A percentile compares a stretch with the other conserved stretches of the same genome.
phyloP scores from a whole-genome alignment of 768 basidiomycete species.

The Brasilioporus rufonigricans region DNA sequence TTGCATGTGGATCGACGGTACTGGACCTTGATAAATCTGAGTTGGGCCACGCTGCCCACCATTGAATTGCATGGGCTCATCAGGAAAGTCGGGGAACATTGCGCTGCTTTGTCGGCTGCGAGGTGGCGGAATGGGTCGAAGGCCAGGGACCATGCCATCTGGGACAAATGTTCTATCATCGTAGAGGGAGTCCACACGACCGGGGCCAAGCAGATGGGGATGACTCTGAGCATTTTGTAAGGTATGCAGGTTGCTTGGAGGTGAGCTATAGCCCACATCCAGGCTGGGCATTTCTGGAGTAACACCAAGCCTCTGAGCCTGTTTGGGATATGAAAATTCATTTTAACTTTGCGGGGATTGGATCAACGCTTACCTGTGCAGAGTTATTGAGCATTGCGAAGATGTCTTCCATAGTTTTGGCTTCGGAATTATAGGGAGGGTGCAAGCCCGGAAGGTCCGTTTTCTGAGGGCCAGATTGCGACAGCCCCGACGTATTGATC shows the following conservation, averaged over 20 bases:
- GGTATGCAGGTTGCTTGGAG: constrained; percentile 33
- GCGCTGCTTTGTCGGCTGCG: constrained; percentile 55
- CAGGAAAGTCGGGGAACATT: constrained; percentile 57
- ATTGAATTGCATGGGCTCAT: constrained; percentile 63
- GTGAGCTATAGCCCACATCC: constrained; percentile 25
- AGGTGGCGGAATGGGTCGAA: constrained; percentile 63
- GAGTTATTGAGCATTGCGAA: constrained; percentile 80
- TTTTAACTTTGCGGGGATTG: background rate
- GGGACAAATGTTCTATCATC: constrained; percentile 80
- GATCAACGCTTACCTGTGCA: constrained; percentile 53
- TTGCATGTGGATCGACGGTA: constrained; percentile 49
- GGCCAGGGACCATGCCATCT: constrained; percentile 83
- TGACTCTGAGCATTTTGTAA: constrained; percentile 44
- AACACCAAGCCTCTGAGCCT: constrained; percentile 29
- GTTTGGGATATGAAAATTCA: constrained; percentile 8
- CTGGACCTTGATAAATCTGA: constrained; percentile 52
- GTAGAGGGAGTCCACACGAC: constrained; percentile 65
- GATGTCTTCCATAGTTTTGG: constrained; percentile 73
- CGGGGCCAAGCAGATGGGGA: constrained; percentile 36
- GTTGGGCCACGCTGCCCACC: constrained; percentile 56
- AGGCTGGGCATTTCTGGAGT: constrained; percentile 23
- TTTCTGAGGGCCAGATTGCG: constrained; percentile 48
- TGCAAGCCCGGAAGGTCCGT: constrained; percentile 40
- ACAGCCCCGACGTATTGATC: constrained; percentile 39
- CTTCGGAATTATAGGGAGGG: constrained; percentile 43